Evolutionary conservation across 1,284 basidiomycete genomes (phyloP), one percentile per base, ranked within the genome.

Genomic region (Cystobasidium sp.): DNA sequence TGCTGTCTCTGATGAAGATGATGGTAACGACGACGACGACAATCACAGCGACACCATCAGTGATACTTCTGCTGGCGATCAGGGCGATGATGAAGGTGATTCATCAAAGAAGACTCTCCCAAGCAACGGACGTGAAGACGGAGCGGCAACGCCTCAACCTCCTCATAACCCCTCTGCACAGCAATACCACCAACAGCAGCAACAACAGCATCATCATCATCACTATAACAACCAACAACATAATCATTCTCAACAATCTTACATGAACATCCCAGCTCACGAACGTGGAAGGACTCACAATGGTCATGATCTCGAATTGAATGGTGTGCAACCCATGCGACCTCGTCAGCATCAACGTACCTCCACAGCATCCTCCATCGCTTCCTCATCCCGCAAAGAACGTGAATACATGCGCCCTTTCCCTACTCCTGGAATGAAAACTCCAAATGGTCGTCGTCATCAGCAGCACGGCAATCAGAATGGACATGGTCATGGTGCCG

Each of bases 371-470:
- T 53, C 62, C 8, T 66, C 62, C 24, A 47, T 71, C 49, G 63
- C 52, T 10, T 55, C 53, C 18, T 46, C 62, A 44, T 65, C 62
- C 2, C 39, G 63, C 22, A 55, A 49, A 56, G 70, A 73, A n/a
- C 20, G 62, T 10, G 70, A 73, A 18, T 51, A 73, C 64, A 75
- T 70, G 62, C 61, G 78, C 56, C 79, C 79, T 56, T 80, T 80
- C 77, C 79, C 79, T 56, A 80, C 78, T 1, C 79, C 79, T 5
- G 79, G 79, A 22, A 69, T 77, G 70, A 80, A 80, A 75, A 59
- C 43, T 24, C 71, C 64, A 24, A 22, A 37, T 9, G 43, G 24
- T 37, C 59, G 24, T 37, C 59, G 37, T 18, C 49, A 47, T 10
- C 53, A 22, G 9, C 20, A 43, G 24, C 47, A 66, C 41, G 64